Evolutionary conservation across 768 basidiomycete genomes (phyloP).

Genomic region (Leccinellum rugosiceps): DNA sequence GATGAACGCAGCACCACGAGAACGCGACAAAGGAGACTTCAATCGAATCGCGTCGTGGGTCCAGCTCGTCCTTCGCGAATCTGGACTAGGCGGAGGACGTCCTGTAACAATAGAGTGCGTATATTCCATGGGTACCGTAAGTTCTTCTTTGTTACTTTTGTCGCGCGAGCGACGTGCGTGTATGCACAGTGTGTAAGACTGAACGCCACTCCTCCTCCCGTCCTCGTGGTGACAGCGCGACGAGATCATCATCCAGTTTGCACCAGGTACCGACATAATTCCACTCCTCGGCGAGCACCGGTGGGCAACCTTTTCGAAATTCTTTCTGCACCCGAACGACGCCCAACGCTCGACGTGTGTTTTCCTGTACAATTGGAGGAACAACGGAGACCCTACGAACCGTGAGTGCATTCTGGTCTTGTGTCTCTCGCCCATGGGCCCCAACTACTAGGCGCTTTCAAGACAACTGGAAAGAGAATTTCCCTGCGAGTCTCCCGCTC

Average conservation of each 20-base stretch:
- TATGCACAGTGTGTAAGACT: background rate
- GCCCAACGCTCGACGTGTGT: conserved; percentile 14
- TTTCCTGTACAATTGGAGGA: conserved; percentile 31
- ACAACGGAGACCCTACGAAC: conserved; percentile 29
- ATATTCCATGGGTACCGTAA: conserved; percentile 30
- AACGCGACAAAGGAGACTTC: conserved; percentile 16
- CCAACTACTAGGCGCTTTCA: background rate
- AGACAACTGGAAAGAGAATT: conserved; percentile 28
- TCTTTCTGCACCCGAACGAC: conserved; percentile 4
- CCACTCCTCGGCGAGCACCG: conserved; percentile 29
- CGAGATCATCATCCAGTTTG: conserved; percentile 30
- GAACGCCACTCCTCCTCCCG: background rate
- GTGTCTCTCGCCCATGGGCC: background rate
- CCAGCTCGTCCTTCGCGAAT: conserved; percentile 19
- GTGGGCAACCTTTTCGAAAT: conserved; percentile 14
- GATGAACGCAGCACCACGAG: background rate
- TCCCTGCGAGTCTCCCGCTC: conserved; percentile 7
- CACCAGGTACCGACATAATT: conserved; percentile 19
- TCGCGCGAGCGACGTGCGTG: background rate
- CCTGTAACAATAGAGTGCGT: conserved; percentile 21
- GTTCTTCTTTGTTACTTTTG: conserved; percentile 5
- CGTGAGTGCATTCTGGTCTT: conserved; percentile 18
- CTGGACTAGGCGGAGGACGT: conserved; percentile 11
- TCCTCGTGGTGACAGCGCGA: conserved; percentile 17
- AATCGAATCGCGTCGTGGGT: conserved; percentile 27